Evolutionary conservation across 805 yeast species (phyloP).

Genomic region (Ogataea neopini): DNA sequence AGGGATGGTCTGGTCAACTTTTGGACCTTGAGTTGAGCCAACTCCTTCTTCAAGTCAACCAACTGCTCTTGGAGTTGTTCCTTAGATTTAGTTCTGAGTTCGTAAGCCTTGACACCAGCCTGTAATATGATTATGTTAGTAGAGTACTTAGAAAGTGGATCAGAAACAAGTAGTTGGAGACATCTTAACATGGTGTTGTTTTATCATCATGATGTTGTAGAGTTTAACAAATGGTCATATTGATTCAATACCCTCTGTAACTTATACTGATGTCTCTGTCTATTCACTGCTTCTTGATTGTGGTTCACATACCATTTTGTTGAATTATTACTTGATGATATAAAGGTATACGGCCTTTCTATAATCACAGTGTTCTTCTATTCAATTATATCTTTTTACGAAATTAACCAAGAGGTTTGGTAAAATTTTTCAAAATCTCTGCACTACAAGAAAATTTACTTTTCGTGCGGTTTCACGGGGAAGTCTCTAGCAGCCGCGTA

Average conservation of each 20-base stretch:
- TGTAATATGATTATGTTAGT: constrained; percentile 26
- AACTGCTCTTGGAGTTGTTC: constrained; percentile 93
- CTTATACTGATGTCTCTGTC: background rate
- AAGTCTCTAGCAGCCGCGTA: background rate
- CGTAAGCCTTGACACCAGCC: constrained; percentile 94
- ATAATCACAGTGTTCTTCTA: constrained; percentile 5
- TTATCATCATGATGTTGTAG: background rate
- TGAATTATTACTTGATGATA: constrained; percentile 14
- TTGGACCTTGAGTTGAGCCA: constrained; percentile 95
- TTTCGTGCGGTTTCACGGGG: constrained; percentile 8
- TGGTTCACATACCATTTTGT: constrained; percentile 22
- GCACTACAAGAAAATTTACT: constrained; percentile 7
- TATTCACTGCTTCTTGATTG: background rate
- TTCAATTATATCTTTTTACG: constrained; percentile 3
- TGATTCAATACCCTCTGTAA: too few relatives aligned
- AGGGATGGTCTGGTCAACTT: constrained; percentile 88
- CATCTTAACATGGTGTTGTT: background rate
- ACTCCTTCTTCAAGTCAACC: constrained; percentile 94
- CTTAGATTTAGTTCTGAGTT: constrained; percentile 96
- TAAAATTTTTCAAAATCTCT: constrained; percentile 2
- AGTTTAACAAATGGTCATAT: too few relatives aligned
- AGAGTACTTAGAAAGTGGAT: background rate
- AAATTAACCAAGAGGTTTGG: constrained; percentile 2
- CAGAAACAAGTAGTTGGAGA: background rate
- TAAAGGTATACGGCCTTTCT: constrained; percentile 10